phyloP scores from a whole-genome alignment of 2,329 filamentous ascomycete genomes.

The Fusarium annulatum region DNA sequence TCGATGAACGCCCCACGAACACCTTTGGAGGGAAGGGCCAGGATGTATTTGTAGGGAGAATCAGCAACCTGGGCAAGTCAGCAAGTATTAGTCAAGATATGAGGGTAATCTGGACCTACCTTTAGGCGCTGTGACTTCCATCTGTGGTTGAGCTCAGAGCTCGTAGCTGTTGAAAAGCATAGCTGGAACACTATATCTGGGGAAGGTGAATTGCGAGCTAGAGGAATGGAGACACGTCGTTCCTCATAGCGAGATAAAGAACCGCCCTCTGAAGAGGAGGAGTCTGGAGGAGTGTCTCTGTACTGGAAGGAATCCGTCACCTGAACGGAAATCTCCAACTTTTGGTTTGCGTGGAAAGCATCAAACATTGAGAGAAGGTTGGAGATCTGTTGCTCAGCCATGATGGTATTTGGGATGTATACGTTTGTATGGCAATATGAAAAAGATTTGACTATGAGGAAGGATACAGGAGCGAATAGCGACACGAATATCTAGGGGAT shows the following conservation, averaged over 20 bases:
- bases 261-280: neutral
- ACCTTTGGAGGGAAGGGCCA: neutral
- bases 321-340: neutral
- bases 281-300: neutral
- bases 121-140: neutral
- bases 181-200: neutral
- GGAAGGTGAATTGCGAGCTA: accelerated
- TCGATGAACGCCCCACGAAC: neutral
- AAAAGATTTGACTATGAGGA: accelerated
- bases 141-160: neutral
- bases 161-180: neutral
- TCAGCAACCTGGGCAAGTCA: neutral
- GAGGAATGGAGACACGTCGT: neutral
- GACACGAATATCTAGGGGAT: accelerated
- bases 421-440: accelerated
- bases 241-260: neutral
- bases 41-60: neutral
- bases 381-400: neutral
- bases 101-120: accelerated
- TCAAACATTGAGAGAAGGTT: neutral
- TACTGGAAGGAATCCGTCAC: neutral
- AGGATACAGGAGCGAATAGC: accelerated
- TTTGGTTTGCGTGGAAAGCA: neutral
- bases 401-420: accelerated
- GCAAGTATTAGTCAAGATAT: accelerated